Evolutionary conservation across 106 monocot genomes (phyloP), one percentile per base, ranked within the genome.

Genomic region (Hemerocallis citrina): DNA sequence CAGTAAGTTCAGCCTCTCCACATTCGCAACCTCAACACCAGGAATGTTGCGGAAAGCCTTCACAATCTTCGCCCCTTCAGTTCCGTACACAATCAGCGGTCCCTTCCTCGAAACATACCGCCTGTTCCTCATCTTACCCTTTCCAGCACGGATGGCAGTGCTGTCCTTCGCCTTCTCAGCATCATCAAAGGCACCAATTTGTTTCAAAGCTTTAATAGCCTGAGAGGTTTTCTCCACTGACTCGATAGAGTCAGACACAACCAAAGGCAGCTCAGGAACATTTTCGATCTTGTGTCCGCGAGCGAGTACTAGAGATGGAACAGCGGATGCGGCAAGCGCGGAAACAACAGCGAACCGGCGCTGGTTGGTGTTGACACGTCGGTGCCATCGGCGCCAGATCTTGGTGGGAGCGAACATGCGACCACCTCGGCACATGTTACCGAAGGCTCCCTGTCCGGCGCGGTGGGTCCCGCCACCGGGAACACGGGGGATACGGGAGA

Each of bases 341-440:
- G 83, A 84, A 30, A 34, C 63, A 7, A 72, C 64, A 6, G 83
- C 75, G 45, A 68, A 71, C 3, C 83, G 75, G 34, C 67, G 74
- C 40, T 69, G 64, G 52, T 57, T 68, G 57, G 60, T 50, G 61
- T 76, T 75, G 62, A 72, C 75, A 15, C 78, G 75, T 5, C 76
- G 66, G 68, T 86, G 87, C 82, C 82, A 88, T 13, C 55, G 58
- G 67, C 79, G 75, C 88, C 80, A 89, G 66, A 55, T 81, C 83
- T 89, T 79, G 45, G 88, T 89, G 27, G 88, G 83, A 30, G 83
- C 83, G 49, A 89, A 89, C 88, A 89, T 89, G 21, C 88, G 79
- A 0, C 88, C 88, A 5, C 78, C 76, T 17, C 72, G 81, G 20
- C 76, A 76, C 76, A 81, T 81, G 72, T 81, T 81, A 0, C 81